Base-by-base conservation (phyloP, 768 basidiomycete genomes). In the Kwoniella mangroviensis region DNA sequence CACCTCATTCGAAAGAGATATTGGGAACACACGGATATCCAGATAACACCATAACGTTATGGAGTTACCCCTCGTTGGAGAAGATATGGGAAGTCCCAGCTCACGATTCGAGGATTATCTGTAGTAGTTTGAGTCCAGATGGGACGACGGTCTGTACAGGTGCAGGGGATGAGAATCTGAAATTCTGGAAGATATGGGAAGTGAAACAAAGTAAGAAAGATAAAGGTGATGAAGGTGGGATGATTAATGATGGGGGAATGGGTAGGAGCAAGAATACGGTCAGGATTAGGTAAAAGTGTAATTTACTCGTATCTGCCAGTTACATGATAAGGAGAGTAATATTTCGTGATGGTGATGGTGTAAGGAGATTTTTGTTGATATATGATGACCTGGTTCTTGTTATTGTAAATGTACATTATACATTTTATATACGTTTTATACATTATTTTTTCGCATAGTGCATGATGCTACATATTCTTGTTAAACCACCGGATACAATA, bases 1-100 rank as follows among this genome's bases (percentile, higher is more conserved):
- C 92, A 0, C 89, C 90, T 5, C 90, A 94, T 81, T 86, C 89
- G 67, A 96, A 96, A 78, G 97, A 99, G 80, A 85, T 98, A 70
- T 81, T 97, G 19, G 91, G 90, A 28, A 97, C 96, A 0, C 97
- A 98, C 79, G 96, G 97, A 0, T 96, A 92, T 83, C 96, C 97
- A 2, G 80, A 84, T 65, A 81, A 85, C 76, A 82, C 81, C 68
- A 74, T 85, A 63, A 78, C 78, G 13, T 65, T 86, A 2, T 85
- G 84, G 84, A 70, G 75, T 0, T 99, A 98, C 82, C 97, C 97
- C 0, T 88, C 88, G 22, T 86, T 94, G 84, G 89, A 90, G 55
- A 88, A 91, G 63, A 88, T 96, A 9, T 89, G 89, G 6, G 91
- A 91, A 78, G 93, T 97, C 67, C 92, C 96, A 68, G 95, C 96